A percentile compares a stretch with the other conserved stretches of the same genome.
Conservation (phyloP, 176 grass and related monocot genomes). For the Carex myosuroides region DNA sequence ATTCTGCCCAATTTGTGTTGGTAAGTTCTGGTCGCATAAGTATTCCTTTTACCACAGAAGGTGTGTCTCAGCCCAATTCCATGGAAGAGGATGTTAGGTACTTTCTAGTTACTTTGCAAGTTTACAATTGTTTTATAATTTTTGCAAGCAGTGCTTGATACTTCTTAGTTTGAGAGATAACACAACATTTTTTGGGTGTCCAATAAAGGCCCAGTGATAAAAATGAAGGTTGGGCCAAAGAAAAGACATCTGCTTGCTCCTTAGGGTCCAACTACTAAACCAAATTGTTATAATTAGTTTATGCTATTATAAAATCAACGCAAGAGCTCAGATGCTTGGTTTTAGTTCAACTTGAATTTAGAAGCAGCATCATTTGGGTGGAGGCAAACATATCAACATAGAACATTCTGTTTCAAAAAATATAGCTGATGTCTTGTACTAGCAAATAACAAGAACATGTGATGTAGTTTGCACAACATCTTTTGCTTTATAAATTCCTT, state of each 20-base stretch:
- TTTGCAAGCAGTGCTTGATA: neutral
- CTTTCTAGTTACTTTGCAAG: neutral
- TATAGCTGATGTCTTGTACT: constrained; percentile 2
- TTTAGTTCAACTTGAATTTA: neutral
- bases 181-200: neutral
- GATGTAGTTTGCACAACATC: neutral
- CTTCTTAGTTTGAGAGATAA: neutral
- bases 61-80: constrained; percentile 29
- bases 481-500: neutral
- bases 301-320: neutral
- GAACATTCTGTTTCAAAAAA: neutral
- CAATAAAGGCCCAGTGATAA: neutral
- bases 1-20: constrained; percentile 75
- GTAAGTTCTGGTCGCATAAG: constrained; percentile 45
- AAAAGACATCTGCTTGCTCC: neutral
- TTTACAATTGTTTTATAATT: neutral
- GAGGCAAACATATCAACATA: neutral
- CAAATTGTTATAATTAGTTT: neutral
- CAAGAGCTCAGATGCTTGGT: neutral
- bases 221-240: neutral
- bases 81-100: constrained; percentile 61
- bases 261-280: neutral
- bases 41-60: constrained; percentile 60
- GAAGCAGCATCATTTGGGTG: neutral
- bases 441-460: constrained; percentile 25